Evolutionary conservation across 495 filamentous ascomycete genomes (phyloP).

Genomic region (Penicillium robsamsonii): DNA sequence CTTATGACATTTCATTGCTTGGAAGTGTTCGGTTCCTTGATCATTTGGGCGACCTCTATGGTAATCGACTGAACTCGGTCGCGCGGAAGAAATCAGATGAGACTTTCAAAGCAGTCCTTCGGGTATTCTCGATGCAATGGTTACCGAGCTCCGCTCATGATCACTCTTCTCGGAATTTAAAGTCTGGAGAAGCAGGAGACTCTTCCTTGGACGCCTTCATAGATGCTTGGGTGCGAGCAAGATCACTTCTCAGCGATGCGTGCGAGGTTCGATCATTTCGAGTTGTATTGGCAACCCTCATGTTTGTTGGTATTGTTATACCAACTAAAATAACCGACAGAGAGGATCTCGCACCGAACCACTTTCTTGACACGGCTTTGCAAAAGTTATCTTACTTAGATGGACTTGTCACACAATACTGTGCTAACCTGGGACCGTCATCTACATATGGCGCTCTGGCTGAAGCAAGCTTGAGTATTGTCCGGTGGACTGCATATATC

Average conservation of each 20-base stretch:
- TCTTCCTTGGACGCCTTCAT: conserved; percentile 9
- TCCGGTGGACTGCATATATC: conserved; percentile 25
- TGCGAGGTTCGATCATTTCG: conserved; percentile 18
- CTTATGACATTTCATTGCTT: conserved; percentile 15
- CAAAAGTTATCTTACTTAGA: conserved; percentile 16
- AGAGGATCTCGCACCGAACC: background rate
- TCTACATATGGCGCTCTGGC: conserved; percentile 19
- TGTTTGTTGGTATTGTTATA: conserved; percentile 24
- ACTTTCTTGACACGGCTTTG: conserved; percentile 14
- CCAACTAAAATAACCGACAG: conserved; percentile 5
- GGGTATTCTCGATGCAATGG: conserved; percentile 29
- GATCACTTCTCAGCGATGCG: conserved; percentile 6
- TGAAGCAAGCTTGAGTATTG: conserved; percentile 24
- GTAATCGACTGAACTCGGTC: conserved; percentile 16
- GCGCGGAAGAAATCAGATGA: conserved; percentile 17
- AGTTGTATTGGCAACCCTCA: conserved; percentile 17
- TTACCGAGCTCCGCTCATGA: conserved; percentile 4
- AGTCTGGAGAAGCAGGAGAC: background rate
- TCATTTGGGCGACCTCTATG: conserved; percentile 29
- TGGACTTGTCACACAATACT: conserved; percentile 19
- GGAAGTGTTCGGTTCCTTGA: conserved; percentile 28
- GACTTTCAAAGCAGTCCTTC: conserved; percentile 20
- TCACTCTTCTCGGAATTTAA: background rate
- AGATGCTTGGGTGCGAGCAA: conserved; percentile 20
- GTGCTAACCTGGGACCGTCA: conserved; percentile 18